These are phyloP conservation scores for Anisodus tanguticus DNA, from an alignment of 257 asterid species.

Conservation along the genomic window DNA sequence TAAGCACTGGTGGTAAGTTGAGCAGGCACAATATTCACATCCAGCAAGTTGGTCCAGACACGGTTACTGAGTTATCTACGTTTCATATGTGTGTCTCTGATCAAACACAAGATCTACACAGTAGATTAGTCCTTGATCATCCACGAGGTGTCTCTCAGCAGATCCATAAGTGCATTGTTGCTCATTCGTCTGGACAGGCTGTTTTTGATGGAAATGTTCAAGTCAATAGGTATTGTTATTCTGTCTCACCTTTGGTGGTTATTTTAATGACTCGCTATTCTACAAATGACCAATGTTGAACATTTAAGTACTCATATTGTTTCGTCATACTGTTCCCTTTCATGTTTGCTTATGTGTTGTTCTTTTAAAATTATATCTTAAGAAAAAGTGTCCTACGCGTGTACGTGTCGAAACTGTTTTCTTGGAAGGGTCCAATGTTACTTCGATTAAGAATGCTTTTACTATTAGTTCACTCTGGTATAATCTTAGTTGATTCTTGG, in stretches of 20 bases:
- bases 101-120: conserved; percentile 87
- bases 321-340: neutral
- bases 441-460: neutral
- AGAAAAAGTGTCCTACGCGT: neutral
- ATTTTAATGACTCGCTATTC: neutral
- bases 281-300: neutral
- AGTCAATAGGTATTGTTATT: conserved; percentile 71
- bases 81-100: conserved; percentile 68
- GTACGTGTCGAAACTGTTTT: neutral
- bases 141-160: conserved; percentile 83
- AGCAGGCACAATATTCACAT: conserved; percentile 87
- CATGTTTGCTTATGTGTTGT: neutral
- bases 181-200: conserved; percentile 78
- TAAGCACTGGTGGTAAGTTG: conserved; percentile 87
- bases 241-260: neutral
- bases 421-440: neutral
- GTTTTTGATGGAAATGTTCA: conserved; percentile 90
- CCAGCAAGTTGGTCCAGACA: conserved; percentile 82
- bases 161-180: conserved; percentile 88
- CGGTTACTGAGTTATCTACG: conserved; percentile 71
- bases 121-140: conserved; percentile 76
- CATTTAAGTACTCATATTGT: neutral
- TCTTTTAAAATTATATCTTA: neutral
- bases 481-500: neutral
- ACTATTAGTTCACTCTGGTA: neutral